A percentile compares a stretch with the other conserved stretches of the same genome.
Conservation (phyloP, 805 yeast genomes). For the Wickerhamiella sergipiensis region DNA sequence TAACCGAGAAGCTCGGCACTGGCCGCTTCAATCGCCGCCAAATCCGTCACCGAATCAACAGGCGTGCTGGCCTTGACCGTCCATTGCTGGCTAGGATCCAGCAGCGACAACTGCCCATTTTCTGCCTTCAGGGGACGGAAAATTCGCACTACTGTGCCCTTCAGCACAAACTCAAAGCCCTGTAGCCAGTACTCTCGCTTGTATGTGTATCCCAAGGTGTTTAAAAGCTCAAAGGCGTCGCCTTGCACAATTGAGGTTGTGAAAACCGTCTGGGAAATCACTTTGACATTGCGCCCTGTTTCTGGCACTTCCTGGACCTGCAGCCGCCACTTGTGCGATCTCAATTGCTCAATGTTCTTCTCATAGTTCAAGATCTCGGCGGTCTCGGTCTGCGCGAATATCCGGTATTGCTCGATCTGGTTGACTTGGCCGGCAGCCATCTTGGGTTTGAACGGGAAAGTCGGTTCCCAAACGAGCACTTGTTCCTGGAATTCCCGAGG, state of each 20-base stretch:
- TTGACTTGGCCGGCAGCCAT: constrained; percentile 23
- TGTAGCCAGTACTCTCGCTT: constrained; percentile 46
- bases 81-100: constrained; percentile 22
- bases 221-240: constrained; percentile 31
- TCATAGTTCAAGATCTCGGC: background rate
- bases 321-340: constrained; percentile 18
- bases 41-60: constrained; percentile 58
- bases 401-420: constrained; percentile 25
- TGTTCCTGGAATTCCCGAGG: constrained; percentile 19
- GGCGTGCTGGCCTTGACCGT: constrained; percentile 51
- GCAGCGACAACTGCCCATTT: constrained; percentile 9
- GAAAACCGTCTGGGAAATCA: constrained; percentile 51
- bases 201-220: constrained; percentile 57
- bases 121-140: constrained; percentile 28
- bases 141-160: constrained; percentile 43
- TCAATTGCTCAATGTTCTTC: constrained; percentile 1
- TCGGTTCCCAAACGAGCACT: constrained; percentile 24
- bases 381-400: constrained; percentile 11
- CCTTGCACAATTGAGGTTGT: constrained; percentile 32
- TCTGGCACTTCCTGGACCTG: constrained; percentile 27
- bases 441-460: constrained; percentile 18
- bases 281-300: constrained; percentile 30
- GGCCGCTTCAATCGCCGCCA: constrained; percentile 55
- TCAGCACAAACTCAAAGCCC: constrained; percentile 51
- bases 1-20: constrained; percentile 46